These are phyloP conservation scores for Penicillium hordei DNA, from an alignment of 2,329 filamentous ascomycete species.

Conservation along the genomic window DNA sequence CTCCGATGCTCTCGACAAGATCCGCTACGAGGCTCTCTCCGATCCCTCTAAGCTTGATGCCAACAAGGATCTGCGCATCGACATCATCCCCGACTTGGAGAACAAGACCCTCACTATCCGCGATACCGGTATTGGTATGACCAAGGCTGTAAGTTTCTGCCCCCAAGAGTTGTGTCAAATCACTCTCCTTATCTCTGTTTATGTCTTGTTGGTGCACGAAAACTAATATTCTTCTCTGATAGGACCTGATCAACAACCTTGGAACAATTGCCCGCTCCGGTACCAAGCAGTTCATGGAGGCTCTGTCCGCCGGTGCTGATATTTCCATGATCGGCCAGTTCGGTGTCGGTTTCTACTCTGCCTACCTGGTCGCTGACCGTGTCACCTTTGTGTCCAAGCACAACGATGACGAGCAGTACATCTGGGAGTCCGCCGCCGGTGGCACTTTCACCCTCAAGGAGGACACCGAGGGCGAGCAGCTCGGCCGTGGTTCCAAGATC, in stretches of 20 bases:
- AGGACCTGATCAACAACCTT: conserved; percentile 99
- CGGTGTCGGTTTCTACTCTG: conserved; percentile 99
- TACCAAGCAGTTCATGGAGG: conserved; percentile 99
- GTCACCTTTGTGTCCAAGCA: conserved; percentile 96
- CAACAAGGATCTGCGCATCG: conserved; percentile 96
- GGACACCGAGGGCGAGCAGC: conserved; percentile 85
- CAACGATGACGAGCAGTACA: conserved; percentile 99
- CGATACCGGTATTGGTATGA: conserved; percentile 99
- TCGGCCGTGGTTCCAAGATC: conserved; percentile 96
- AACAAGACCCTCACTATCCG: conserved; percentile 96
- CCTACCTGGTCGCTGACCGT: conserved; percentile 97
- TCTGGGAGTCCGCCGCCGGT: conserved; percentile 97
- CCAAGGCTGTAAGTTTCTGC: conserved; percentile 82
- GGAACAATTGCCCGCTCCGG: conserved; percentile 98
- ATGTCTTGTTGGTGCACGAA: too few species aligned
- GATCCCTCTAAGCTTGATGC: conserved; percentile 96
- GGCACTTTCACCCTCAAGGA: conserved; percentile 92
- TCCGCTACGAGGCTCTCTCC: conserved; percentile 96
- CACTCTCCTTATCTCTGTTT: background rate
- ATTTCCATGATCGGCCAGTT: conserved; percentile 99
- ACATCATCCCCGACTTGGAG: conserved; percentile 97
- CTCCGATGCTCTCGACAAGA: conserved; percentile 99
- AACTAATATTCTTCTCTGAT: background rate
- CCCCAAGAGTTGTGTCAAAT: background rate
- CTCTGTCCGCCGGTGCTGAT: conserved; percentile 94